Evolutionary conservation across 2,329 filamentous ascomycete species (phyloP).

Genomic region (Apiospora hydei): DNA sequence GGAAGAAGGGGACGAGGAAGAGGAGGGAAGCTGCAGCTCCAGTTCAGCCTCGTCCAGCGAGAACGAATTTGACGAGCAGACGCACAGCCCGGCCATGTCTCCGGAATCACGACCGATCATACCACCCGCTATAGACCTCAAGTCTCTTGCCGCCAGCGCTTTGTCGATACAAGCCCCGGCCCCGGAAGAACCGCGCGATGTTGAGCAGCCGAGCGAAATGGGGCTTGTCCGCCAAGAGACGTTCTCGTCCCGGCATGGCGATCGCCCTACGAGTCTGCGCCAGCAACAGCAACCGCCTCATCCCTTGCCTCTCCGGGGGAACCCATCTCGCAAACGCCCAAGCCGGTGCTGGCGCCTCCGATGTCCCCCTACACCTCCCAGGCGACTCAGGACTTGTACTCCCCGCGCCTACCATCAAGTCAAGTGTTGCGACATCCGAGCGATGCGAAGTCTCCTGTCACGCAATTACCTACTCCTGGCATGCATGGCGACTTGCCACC

Average conservation of each 20-base stretch:
- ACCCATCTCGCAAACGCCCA: constrained; percentile 16
- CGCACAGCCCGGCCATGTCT: constrained; percentile 43
- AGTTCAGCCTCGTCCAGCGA: constrained; percentile 25
- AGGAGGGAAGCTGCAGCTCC: constrained; percentile 22
- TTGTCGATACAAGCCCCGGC: constrained; percentile 9
- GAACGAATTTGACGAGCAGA: constrained; percentile 19
- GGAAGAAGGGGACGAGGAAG: constrained; percentile 28
- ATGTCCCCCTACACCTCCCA: constrained; percentile 40
- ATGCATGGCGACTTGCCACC: constrained; percentile 42
- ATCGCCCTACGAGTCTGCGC: neutral
- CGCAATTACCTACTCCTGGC: constrained; percentile 38
- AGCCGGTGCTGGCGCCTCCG: constrained; percentile 40
- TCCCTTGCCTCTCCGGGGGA: constrained; percentile 16
- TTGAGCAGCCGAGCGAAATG: neutral
- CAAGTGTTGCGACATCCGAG: constrained; percentile 42
- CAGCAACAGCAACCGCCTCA: constrained; percentile 18
- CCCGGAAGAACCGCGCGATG: constrained; percentile 8
- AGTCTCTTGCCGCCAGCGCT: constrained; percentile 26
- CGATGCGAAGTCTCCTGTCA: constrained; percentile 44
- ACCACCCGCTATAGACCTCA: constrained; percentile 25
- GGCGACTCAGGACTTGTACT: constrained; percentile 36
- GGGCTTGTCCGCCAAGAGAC: neutral
- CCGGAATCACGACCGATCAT: constrained; percentile 34
- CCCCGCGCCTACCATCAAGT: constrained; percentile 35
- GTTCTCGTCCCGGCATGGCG: constrained; percentile 6